Evolutionary conservation across 2,329 filamentous ascomycete species (phyloP).

Genomic region (Coniochaeta pulveracea): DNA sequence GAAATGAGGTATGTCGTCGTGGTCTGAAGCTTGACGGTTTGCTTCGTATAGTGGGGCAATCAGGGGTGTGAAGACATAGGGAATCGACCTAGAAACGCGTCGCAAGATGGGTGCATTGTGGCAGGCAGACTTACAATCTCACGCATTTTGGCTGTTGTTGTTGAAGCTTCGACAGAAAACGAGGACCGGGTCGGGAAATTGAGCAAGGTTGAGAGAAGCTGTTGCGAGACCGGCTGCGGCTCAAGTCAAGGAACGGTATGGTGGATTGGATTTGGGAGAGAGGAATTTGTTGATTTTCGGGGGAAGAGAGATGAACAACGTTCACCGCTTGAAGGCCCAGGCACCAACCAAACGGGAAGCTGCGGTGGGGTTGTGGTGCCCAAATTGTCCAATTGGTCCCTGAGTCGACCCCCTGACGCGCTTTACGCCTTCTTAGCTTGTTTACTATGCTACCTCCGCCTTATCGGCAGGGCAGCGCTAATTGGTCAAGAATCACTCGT

Average conservation of each 20-base stretch:
- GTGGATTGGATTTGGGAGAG: constrained; percentile 12
- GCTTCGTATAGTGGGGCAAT: constrained; percentile 18
- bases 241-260: constrained; percentile 13
- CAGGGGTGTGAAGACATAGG: too few species aligned
- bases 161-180: constrained; percentile 12
- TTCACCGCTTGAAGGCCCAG: constrained; percentile 17
- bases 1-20: constrained; percentile 2
- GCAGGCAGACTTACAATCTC: constrained; percentile 51
- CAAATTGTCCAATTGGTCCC: constrained; percentile 12
- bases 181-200: constrained; percentile 4
- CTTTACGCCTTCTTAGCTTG: too few species aligned
- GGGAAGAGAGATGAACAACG: constrained; percentile 14
- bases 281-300: constrained; percentile 19
- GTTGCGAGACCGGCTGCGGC: constrained; percentile 5
- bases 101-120: constrained; percentile 7
- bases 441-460: too few species aligned
- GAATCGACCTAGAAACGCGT: constrained; percentile 13
- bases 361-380: constrained; percentile 12
- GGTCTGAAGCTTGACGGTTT: constrained; percentile 4
- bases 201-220: constrained; percentile 4
- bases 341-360: constrained; percentile 13
- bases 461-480: too few species aligned
- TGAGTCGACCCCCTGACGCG: constrained; percentile 11
- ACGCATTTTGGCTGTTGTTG: constrained; percentile 52
- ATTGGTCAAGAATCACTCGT: too few species aligned